Evolutionary conservation across 164 flowering plant species (phyloP).

Genomic region (Nelumbo lutea): DNA sequence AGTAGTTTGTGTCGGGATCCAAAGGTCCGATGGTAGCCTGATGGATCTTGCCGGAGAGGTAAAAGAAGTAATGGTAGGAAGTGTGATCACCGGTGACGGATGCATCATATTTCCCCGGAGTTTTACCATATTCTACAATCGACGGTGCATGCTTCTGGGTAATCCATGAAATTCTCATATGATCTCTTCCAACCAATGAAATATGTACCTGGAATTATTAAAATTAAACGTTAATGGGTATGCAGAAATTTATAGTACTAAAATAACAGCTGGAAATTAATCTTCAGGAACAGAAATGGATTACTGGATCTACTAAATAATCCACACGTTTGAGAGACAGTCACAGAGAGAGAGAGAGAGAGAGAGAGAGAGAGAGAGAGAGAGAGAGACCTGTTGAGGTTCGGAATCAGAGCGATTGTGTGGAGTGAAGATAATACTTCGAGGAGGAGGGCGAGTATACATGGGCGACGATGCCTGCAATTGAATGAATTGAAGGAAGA

Average conservation of each 20-base stretch:
- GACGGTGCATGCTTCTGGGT: conserved; percentile 39
- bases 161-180: conserved; percentile 63
- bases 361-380: conserved; percentile 17
- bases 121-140: conserved; percentile 53
- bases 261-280: too few relatives aligned
- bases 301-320: too few relatives aligned
- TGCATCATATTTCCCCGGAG: conserved; percentile 36
- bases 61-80: conserved; percentile 53
- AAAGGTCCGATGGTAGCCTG: conserved; percentile 71
- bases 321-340: too few relatives aligned
- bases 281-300: too few relatives aligned
- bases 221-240: background rate
- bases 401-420: conserved; percentile 34
- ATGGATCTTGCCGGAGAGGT: conserved; percentile 70
- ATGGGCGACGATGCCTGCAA: conserved; percentile 14
- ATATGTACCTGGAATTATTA: conserved; percentile 51
- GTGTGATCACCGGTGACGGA: conserved; percentile 48
- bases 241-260: too few relatives aligned
- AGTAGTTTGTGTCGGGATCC: conserved; percentile 50
- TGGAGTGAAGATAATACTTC: conserved; percentile 23
- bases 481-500: background rate
- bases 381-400: conserved; percentile 51
- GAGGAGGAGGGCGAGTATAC: conserved; percentile 36
- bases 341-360: conserved; percentile 8
- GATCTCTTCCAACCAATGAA: conserved; percentile 57